These are phyloP conservation scores for Beauveria medogensis DNA, from an alignment of 2,329 filamentous ascomycete genomes.

Conservation along the genomic window DNA sequence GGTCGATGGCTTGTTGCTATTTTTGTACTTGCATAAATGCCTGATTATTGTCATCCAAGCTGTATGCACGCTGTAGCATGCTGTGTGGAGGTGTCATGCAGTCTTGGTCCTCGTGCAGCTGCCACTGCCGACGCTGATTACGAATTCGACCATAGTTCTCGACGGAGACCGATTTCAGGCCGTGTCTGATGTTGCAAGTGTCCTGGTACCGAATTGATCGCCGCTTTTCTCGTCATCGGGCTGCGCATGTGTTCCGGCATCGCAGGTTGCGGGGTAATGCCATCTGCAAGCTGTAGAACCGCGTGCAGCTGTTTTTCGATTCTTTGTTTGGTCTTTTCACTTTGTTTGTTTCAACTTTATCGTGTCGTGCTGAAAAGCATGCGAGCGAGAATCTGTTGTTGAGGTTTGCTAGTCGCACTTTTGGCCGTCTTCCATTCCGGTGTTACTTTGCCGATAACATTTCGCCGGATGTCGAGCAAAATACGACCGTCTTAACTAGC, in stretches of 20 bases:
- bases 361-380: no score
- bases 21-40: conserved; percentile 1
- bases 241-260: not conserved
- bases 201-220: not conserved
- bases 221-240: not conserved
- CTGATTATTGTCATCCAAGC: not conserved
- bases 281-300: not conserved
- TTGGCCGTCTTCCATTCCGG: no score
- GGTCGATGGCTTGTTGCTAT: conserved; percentile 2
- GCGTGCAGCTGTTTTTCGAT: not conserved
- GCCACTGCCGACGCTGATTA: not conserved
- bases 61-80: not conserved
- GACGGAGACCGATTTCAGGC: no score
- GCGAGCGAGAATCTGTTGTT: no score
- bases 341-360: no score
- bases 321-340: not conserved
- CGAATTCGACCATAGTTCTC: not conserved
- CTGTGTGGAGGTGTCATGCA: not conserved
- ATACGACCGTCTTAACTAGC: no score
- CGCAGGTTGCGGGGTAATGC: not conserved
- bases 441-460: no score
- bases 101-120: not conserved
- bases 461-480: no score
- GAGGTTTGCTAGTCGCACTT: no score
- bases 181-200: not conserved